Evolutionary conservation across 2,329 filamentous ascomycete genomes (phyloP), one percentile per base, ranked within the genome.

Genomic region (Drechmeria coniospora): DNA sequence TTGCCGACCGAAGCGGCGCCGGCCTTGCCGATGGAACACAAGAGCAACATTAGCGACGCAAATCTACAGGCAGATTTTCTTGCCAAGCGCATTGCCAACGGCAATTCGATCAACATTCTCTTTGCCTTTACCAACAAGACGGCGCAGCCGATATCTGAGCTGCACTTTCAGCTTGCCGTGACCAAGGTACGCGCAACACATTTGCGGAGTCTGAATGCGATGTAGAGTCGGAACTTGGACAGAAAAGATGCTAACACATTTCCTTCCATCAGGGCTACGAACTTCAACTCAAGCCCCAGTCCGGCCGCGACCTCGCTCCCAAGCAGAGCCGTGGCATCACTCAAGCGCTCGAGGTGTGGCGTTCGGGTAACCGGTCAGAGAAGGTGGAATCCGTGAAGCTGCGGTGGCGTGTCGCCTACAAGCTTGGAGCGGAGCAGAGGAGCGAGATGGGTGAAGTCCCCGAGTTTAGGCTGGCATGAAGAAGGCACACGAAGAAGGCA

Each of bases 91-190:
- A 49, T 62, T 28, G 54, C 63, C 26, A 46, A 64, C 34, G 53
- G 57, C 31, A 57, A 71, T 37, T 55, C 71, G 3, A 71, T 94
- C 24, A 63, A 69, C 17, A 68, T 95, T 25, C 57, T 73, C 4
- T 81, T 84, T 36, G 64, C 68, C n/a, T 92, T 94, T 49, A 84
- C 82, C 12, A 98, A 92, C 49, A 78, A 70, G 34, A 79, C 75
- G 1, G 54, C 67, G 2, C 67, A 79, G 42, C 67, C 72, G 0
- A 66, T 98, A 14, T 67, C 68, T 3, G 79, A 92, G 37, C 59
- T 98, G 17, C 84, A 87, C 32, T 92, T 94, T 45, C 82, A 93
- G 51, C 65, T 92, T 21, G 90, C 90, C 3, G 87, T 94, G 17
- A 90, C 87, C 33, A 95, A 87, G 70, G 86, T 92, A 26, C 12